Conservation (phyloP, 164 flowering plant species). For the Brasenia schreberi region DNA sequence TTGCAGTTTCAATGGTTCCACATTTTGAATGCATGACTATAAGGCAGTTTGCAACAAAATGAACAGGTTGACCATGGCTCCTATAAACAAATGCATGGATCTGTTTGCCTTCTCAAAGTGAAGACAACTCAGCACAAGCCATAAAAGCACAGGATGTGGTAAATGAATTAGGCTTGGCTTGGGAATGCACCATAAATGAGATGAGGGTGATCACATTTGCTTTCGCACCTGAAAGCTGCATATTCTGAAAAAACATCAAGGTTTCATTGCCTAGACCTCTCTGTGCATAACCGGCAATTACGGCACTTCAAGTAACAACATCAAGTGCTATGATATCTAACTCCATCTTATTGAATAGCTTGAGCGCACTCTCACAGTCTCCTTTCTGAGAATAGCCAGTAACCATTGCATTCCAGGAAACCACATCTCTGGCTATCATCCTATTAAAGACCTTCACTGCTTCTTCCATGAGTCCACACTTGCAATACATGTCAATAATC, state of each 20-base stretch:
- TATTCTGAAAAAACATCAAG: conserved; percentile 41
- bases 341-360: conserved; percentile 43
- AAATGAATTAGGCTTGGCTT: conserved; percentile 43
- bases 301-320: conserved; percentile 82
- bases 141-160: conserved; percentile 62
- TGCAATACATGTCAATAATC: conserved; percentile 50
- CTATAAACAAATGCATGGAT: conserved; percentile 57
- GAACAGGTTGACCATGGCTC: conserved; percentile 25
- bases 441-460: conserved; percentile 35
- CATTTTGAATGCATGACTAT: conserved; percentile 79
- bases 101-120: conserved; percentile 45
- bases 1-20: conserved; percentile 53
- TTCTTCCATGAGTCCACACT: conserved; percentile 38
- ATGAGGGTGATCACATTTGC: conserved; percentile 63
- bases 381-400: conserved; percentile 69
- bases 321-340: conserved; percentile 35
- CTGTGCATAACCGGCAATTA: conserved; percentile 68
- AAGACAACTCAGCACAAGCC: conserved; percentile 66
- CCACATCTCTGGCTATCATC: conserved; percentile 56
- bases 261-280: conserved; percentile 55
- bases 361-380: conserved; percentile 36
- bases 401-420: conserved; percentile 78
- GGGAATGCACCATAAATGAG: conserved; percentile 47
- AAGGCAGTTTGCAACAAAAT: conserved; percentile 60
- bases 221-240: conserved; percentile 30